Evolutionary conservation across 805 yeast genomes (phyloP).

Genomic region (Saturnispora ahearnii): DNA sequence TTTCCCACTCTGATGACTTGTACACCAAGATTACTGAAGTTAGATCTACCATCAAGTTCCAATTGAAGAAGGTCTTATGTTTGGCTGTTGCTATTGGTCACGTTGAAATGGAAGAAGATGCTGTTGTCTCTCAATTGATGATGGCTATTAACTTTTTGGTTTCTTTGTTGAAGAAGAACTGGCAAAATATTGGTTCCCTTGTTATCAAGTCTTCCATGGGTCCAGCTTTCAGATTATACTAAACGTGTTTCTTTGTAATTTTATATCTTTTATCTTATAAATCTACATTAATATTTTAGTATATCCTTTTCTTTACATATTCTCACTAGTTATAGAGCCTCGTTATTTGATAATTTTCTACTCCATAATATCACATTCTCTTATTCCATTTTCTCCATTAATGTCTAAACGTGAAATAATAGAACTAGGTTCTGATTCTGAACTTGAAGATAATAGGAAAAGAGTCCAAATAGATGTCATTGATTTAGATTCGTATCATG

Average conservation of each 20-base stretch:
- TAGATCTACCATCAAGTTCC: slow-evolving; percentile 99
- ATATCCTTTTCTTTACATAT: background rate
- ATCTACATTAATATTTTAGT: background rate
- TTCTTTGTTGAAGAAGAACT: slow-evolving; percentile 98
- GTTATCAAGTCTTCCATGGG: slow-evolving; percentile 99
- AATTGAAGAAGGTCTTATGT: slow-evolving; percentile 99
- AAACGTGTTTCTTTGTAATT: slow-evolving; percentile 28
- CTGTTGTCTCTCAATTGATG: slow-evolving; percentile 94
- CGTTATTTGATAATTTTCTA: no score
- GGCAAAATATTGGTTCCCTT: slow-evolving; percentile 99
- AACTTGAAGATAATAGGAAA: background rate
- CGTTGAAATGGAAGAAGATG: slow-evolving; percentile 99
- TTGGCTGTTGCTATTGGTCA: slow-evolving; percentile 99
- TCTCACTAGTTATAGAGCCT: no score
- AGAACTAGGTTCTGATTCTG: background rate
- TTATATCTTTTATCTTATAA: slow-evolving; percentile 5
- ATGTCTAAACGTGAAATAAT: background rate
- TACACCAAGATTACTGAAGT: slow-evolving; percentile 94
- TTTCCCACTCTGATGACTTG: slow-evolving; percentile 97
- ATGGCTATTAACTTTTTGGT: slow-evolving; percentile 99
- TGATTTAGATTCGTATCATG: slow-evolving; percentile 9
- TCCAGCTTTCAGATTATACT: slow-evolving; percentile 99
- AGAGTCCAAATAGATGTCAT: slow-evolving; percentile 8
- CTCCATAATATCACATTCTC: no score
- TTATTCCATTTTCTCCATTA: background rate